phyloP scores from a whole-genome alignment of 2,329 filamentous ascomycete genomes.

The Penicillium hordei region DNA sequence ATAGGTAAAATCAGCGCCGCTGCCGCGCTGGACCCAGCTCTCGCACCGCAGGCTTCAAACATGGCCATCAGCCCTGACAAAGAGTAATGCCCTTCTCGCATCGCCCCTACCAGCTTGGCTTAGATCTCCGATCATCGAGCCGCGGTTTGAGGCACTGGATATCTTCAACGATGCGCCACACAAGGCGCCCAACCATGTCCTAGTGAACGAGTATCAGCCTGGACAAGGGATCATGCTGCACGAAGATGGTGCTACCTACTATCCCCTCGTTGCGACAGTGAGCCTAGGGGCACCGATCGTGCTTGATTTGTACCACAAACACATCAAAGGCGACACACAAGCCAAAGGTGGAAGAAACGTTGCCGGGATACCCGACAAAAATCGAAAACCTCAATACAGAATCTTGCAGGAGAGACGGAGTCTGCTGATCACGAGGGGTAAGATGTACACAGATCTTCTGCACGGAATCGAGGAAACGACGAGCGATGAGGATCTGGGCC shows the following conservation, averaged over 20 bases:
- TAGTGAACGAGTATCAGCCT: conserved; percentile 87
- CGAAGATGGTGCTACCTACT: conserved; percentile 87
- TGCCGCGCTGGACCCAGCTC: conserved; percentile 80
- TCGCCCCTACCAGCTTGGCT: conserved; percentile 73
- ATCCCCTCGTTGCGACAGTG: conserved; percentile 85
- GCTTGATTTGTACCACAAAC: conserved; percentile 70
- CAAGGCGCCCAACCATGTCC: conserved; percentile 76
- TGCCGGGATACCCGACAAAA: neutral
- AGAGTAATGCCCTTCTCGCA: conserved; percentile 71
- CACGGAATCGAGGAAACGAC: conserved; percentile 59
- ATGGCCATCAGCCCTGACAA: conserved; percentile 79
- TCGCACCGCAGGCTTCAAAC: conserved; percentile 88
- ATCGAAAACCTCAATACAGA: conserved; percentile 41
- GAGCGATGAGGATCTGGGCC: conserved; percentile 64
- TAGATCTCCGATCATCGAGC: conserved; percentile 61
- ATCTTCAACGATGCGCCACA: conserved; percentile 69
- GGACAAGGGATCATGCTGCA: conserved; percentile 97
- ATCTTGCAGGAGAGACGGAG: conserved; percentile 85
- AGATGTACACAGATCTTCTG: conserved; percentile 57
- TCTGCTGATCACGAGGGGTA: conserved; percentile 56
- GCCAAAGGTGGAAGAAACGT: conserved; percentile 3
- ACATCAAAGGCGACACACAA: conserved; percentile 28
- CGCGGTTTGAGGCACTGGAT: conserved; percentile 51
- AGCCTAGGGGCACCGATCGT: conserved; percentile 77
- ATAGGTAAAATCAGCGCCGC: conserved; percentile 59